Conservation (phyloP, 2,329 filamentous ascomycete species). For the Diaporthe citriasiana region DNA sequence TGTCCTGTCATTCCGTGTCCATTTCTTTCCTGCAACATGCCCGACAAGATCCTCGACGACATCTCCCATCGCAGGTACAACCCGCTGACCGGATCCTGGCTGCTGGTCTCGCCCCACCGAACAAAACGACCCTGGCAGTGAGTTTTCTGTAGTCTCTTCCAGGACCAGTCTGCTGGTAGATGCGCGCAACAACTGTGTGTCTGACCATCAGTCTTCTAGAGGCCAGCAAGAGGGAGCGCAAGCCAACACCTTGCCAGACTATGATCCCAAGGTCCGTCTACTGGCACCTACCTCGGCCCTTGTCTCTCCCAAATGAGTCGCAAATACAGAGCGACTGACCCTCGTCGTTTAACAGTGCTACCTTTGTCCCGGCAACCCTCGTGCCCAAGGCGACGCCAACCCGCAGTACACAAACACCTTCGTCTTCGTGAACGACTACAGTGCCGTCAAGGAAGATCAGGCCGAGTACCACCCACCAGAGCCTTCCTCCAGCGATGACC, state of each 20-base stretch:
- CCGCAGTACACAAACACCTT: slow-evolving; percentile 90
- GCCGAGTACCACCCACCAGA: slow-evolving; percentile 74
- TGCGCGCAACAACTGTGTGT: not conserved
- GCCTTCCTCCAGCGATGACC: slow-evolving; percentile 61
- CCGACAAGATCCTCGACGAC: slow-evolving; percentile 86
- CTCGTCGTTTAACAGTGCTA: slow-evolving; percentile 76
- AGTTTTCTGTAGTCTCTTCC: slow-evolving; percentile 54
- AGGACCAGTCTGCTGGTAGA: not conserved
- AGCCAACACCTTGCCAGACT: slow-evolving; percentile 79
- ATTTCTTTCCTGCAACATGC: slow-evolving; percentile 64
- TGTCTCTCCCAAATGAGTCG: slow-evolving; percentile 9
- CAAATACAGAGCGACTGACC: not conserved
- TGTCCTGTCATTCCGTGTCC: not conserved
- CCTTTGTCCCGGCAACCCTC: slow-evolving; percentile 90
- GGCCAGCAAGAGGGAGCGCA: slow-evolving; percentile 82
- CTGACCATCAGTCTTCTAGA: slow-evolving; percentile 58
- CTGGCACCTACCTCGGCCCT: not conserved
- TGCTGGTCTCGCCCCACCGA: slow-evolving; percentile 94
- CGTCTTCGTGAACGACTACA: slow-evolving; percentile 97
- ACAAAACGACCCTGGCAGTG: slow-evolving; percentile 99
- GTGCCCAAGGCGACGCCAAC: slow-evolving; percentile 88
- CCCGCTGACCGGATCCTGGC: slow-evolving; percentile 88
- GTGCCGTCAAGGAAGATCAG: slow-evolving; percentile 94
- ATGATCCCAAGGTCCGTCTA: slow-evolving; percentile 77
- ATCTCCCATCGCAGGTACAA: slow-evolving; percentile 98